Percentiles rank a stretch among this genome's conserved stretches.
phyloP scores from a whole-genome alignment of 1,139 yeast species.

The Suhomyces coccinellae region DNA sequence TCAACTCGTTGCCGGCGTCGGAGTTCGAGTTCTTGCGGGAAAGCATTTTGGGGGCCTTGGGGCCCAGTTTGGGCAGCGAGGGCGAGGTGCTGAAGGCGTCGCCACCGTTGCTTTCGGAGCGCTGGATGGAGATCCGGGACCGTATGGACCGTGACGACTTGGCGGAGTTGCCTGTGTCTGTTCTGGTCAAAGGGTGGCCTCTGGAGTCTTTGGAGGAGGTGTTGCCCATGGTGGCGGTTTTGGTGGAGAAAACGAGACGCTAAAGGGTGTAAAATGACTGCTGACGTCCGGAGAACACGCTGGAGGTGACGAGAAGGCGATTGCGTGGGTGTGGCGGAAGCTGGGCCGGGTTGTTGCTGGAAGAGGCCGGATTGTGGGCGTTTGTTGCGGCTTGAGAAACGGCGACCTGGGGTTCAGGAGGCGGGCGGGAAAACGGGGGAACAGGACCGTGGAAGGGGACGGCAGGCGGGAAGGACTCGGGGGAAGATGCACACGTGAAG shows the following conservation, averaged over 20 bases:
- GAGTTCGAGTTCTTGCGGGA: slow-evolving; percentile 41
- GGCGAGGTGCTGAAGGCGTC: slow-evolving; percentile 10
- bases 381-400: neutral
- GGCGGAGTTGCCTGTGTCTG: slow-evolving; percentile 55
- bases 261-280: neutral
- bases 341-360: neutral
- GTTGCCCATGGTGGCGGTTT: slow-evolving; percentile 40
- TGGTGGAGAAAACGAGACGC: neutral
- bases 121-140: slow-evolving; percentile 40
- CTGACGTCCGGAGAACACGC: neutral
- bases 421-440: neutral
- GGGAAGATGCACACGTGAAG: neutral
- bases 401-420: neutral
- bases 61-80: slow-evolving; percentile 20
- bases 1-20: slow-evolving; percentile 9
- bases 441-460: neutral
- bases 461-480: neutral
- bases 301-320: neutral
- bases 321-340: neutral
- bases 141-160: slow-evolving; percentile 52
- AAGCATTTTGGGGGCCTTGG: slow-evolving; percentile 35
- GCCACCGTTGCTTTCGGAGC: slow-evolving; percentile 32
- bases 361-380: neutral
- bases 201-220: slow-evolving; percentile 37
- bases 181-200: slow-evolving; percentile 49